Evolutionary conservation across 225 moss, liverwort and hornwort genomes (phyloP).

Genomic region (Polytrichum commune): DNA sequence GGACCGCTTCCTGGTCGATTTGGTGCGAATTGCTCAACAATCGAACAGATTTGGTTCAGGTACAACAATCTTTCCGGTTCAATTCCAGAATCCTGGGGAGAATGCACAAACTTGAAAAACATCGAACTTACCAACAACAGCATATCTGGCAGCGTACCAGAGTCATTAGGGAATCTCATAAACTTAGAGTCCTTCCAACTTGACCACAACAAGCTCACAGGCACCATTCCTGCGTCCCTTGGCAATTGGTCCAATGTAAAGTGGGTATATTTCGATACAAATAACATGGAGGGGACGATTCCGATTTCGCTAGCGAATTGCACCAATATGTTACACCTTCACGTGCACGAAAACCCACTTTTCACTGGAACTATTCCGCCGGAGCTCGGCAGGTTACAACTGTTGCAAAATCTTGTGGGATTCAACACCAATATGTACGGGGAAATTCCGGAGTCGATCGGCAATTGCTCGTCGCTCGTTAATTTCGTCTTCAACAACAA

Average conservation of each 20-base stretch:
- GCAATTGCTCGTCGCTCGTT: conserved; percentile 36
- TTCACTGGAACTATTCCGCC: conserved; percentile 55
- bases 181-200: conserved; percentile 29
- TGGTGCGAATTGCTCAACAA: conserved; percentile 5
- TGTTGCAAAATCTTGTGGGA: conserved; percentile 29
- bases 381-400: conserved; percentile 45
- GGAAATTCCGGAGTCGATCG: conserved; percentile 27
- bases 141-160: conserved; percentile 56
- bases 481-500: conserved; percentile 74
- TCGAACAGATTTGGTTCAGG: conserved; percentile 20
- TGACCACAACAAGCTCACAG: conserved; percentile 20
- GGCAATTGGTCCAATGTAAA: conserved; percentile 18
- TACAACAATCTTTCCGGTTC: conserved; percentile 25
- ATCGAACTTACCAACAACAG: conserved; percentile 61
- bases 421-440: conserved; percentile 19
- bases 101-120: conserved; percentile 15
- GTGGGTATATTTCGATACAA: conserved; percentile 42
- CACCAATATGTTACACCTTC: conserved; percentile 36
- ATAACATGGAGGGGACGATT: conserved; percentile 55
- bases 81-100: conserved; percentile 19
- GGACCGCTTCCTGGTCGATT: conserved; percentile 25
- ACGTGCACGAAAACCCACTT: conserved; percentile 48
- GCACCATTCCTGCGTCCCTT: conserved; percentile 22
- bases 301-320: conserved; percentile 50
- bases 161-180: conserved; percentile 41